Evolutionary conservation across 164 flowering plant genomes (phyloP).

Genomic region (Amborella trichopoda): DNA sequence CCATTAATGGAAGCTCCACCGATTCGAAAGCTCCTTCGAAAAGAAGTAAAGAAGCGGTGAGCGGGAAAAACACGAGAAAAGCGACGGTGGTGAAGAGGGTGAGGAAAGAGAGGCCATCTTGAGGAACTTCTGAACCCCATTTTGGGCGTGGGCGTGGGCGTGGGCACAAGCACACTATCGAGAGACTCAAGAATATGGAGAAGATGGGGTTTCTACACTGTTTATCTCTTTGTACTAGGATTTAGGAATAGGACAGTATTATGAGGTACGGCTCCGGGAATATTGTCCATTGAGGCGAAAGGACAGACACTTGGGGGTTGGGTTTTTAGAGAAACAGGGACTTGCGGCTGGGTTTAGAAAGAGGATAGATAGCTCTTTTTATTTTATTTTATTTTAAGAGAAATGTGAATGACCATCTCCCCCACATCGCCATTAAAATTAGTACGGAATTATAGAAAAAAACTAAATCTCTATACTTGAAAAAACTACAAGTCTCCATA

Average conservation of each 20-base stretch:
- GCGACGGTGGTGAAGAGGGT: neutral
- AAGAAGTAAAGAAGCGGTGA: constrained; percentile 18
- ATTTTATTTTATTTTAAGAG: too few species aligned
- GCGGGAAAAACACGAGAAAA: constrained; percentile 3
- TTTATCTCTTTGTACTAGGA: neutral
- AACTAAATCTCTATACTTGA: too few species aligned
- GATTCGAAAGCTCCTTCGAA: constrained; percentile 18
- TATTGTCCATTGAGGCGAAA: neutral
- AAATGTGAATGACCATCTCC: too few species aligned
- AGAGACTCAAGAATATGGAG: too few species aligned
- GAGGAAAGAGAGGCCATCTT: constrained; percentile 7
- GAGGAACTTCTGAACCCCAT: constrained; percentile 16
- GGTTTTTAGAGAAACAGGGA: too few species aligned
- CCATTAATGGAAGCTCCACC: constrained; percentile 34
- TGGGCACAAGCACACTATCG: too few species aligned
- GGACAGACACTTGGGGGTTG: neutral
- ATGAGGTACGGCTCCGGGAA: neutral
- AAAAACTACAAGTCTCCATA: too few species aligned
- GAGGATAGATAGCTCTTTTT: too few species aligned
- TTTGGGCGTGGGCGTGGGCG: too few species aligned
- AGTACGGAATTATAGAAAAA: too few species aligned
- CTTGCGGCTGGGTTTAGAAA: too few species aligned
- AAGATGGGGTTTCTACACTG: neutral
- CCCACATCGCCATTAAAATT: too few species aligned
- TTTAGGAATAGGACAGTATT: neutral